phyloP scores from a whole-genome alignment of 169 alveolate species.

The Miamiensis avidus region DNA sequence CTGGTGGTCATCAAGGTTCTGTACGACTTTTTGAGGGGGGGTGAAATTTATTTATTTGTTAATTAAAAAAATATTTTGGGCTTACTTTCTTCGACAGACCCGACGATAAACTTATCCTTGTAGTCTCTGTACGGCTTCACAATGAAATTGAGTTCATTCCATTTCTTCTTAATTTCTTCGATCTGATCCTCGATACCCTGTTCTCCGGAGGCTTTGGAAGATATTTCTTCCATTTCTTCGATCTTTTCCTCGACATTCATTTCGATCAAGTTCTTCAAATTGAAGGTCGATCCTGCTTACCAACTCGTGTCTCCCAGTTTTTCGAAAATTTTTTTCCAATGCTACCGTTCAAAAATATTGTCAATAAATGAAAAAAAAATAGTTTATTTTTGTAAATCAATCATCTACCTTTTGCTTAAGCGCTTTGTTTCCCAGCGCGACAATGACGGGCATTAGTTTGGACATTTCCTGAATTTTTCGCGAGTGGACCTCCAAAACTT shows the following conservation, averaged over 20 bases:
- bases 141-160: slow-evolving; percentile 81
- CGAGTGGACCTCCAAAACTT: slow-evolving; percentile 70
- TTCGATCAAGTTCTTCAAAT: slow-evolving; percentile 65
- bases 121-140: slow-evolving; percentile 86
- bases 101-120: slow-evolving; percentile 86
- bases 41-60: too few relatives aligned
- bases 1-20: slow-evolving; percentile 89
- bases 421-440: slow-evolving; percentile 72
- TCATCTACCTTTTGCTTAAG: slow-evolving; percentile 25
- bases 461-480: slow-evolving; percentile 64
- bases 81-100: slow-evolving; percentile 84
- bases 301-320: slow-evolving; percentile 57
- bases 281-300: slow-evolving; percentile 62
- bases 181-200: slow-evolving; percentile 81
- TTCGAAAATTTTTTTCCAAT: slow-evolving; percentile 88
- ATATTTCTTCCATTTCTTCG: slow-evolving; percentile 88
- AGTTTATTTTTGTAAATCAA: too few relatives aligned
- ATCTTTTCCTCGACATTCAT: slow-evolving; percentile 71
- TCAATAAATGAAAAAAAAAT: slow-evolving; percentile 75
- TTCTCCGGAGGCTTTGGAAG: slow-evolving; percentile 91
- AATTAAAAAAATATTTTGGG: too few relatives aligned
- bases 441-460: slow-evolving; percentile 65
- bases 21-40: too few relatives aligned
- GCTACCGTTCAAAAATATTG: slow-evolving; percentile 83
- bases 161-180: slow-evolving; percentile 82